These are phyloP conservation scores for Colletotrichum sp. DNA, from an alignment of 2,329 filamentous ascomycete genomes.

Conservation along the genomic window DNA sequence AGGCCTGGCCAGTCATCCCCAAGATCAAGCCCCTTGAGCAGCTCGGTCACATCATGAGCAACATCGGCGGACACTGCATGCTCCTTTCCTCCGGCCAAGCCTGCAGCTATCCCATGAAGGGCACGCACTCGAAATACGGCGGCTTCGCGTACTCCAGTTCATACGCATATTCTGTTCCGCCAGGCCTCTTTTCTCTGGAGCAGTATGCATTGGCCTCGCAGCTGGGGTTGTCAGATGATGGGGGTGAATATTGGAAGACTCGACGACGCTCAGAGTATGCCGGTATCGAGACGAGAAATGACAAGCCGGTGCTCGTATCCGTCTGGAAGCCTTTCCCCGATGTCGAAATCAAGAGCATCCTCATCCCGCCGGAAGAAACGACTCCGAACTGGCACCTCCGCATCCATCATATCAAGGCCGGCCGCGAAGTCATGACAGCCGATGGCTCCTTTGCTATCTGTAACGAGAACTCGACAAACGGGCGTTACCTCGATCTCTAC, in stretches of 20 bases:
- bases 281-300: constrained; percentile 61
- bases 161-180: constrained; percentile 79
- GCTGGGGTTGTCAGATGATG: constrained; percentile 78
- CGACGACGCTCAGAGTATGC: constrained; percentile 71
- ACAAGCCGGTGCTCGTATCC: constrained; percentile 66
- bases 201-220: constrained; percentile 79
- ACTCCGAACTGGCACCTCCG: constrained; percentile 75
- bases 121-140: constrained; percentile 82
- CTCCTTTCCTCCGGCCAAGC: constrained; percentile 78
- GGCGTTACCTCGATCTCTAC: constrained; percentile 56
- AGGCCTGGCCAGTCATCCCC: constrained; percentile 60
- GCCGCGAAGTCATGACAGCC: constrained; percentile 69
- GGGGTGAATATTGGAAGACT: constrained; percentile 80
- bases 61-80: constrained; percentile 76
- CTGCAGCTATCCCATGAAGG: constrained; percentile 84
- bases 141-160: constrained; percentile 79
- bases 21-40: constrained; percentile 66
- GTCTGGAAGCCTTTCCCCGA: constrained; percentile 75
- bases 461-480: constrained; percentile 53
- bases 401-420: constrained; percentile 64
- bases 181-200: constrained; percentile 76
- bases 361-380: constrained; percentile 64
- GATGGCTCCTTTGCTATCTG: constrained; percentile 78
- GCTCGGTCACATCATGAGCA: constrained; percentile 75
- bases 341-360: constrained; percentile 67